Evolutionary conservation across 768 basidiomycete genomes (phyloP), one percentile per base, ranked within the genome.

Genomic region (Pleurotus sapidus): DNA sequence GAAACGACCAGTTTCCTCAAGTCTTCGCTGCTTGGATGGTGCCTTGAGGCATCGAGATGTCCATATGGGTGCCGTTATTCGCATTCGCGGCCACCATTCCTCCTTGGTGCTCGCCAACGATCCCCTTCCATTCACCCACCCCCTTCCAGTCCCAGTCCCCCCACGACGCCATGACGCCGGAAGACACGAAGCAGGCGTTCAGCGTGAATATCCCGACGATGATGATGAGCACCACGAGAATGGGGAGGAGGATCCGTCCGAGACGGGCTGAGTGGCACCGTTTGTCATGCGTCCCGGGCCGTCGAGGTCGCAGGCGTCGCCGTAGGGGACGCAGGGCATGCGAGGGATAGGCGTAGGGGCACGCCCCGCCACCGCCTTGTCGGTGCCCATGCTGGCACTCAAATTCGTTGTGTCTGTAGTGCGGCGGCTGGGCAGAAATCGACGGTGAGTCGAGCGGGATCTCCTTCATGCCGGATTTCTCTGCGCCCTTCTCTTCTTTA

Each of bases 61-160:
- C 30, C 30, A 34, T 3, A 11, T 11, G 30, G 30, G 30, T 34
- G 30, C 30, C 30, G 11, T 34, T 34, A 34, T 34, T 9, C 30
- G 9, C 30, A 9, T 11, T 34, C 3, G 30, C 4, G 9, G 30
- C 30, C 30, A 34, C 9, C 30, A 34, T 11, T 34, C 30, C 27
- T 30, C 27, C 30, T 34, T 34, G 30, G 8, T 34, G 30, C 30
- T 34, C 30, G 9, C 30, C 30, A 11, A 34, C 30, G 30, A 34
- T 34, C 30, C 30, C 30, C 27, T 30, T 54, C 51, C 51, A 54
- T 20, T 42, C 51, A 5, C 39, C 51, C 12, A 54, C n/a, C 23
- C 51, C 51, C 39, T 54, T 54, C 51, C 51, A 54, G 25, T 54
- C 51, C 51, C 51, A 54, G 4, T 54, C n/a, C 14, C 51, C 51